Evolutionary conservation across 1,284 basidiomycete genomes (phyloP), one percentile per base, ranked within the genome.

Genomic region (Pseudozyma flocculosa): DNA sequence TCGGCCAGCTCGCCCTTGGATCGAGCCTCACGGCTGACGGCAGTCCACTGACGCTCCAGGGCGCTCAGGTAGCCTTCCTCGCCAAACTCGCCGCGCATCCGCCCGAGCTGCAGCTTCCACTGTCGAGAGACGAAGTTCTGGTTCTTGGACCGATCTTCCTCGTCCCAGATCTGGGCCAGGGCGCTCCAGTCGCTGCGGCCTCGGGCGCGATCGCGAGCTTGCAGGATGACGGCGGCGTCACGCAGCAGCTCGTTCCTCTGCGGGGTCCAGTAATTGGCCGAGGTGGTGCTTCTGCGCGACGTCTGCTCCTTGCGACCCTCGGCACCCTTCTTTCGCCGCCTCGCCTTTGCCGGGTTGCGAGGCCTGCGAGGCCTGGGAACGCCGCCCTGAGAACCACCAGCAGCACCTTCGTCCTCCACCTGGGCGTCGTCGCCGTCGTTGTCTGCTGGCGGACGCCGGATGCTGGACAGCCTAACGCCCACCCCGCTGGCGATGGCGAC

Each of bases 161-260:
- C 41, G 10, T 55, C 67, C 15, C 62, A 26, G 17, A 92, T 83
- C 76, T 90, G 87, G 70, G 85, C 85, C 52, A 88, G 82, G 19
- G 86, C 86, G 13, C 81, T 82, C 83, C 86, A 87, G 62, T 88
- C 87, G 38, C 88, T 80, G 51, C 86, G 84, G 21, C 81, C 78
- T 26, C 82, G 74, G 50, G 80, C 73, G 45, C 85, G 82, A 74
- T 87, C 89, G 22, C 92, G 86, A 17, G 88, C 88, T 59, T 85
- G 84, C 49, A 95, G 85, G 61, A 96, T 87, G 2, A 85, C 88
- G 40, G 85, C 87, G 1, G 87, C 87, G 73, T 96, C 92, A 47
- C 88, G 84, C 37, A 87, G 85, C 26, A 92, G 83, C 58, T 94
- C 92, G 61, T 94, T 90, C 58, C 87, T 91, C 44, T 92, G 88